Conservation (phyloP, 305 asterid species). For the Withania somnifera region DNA sequence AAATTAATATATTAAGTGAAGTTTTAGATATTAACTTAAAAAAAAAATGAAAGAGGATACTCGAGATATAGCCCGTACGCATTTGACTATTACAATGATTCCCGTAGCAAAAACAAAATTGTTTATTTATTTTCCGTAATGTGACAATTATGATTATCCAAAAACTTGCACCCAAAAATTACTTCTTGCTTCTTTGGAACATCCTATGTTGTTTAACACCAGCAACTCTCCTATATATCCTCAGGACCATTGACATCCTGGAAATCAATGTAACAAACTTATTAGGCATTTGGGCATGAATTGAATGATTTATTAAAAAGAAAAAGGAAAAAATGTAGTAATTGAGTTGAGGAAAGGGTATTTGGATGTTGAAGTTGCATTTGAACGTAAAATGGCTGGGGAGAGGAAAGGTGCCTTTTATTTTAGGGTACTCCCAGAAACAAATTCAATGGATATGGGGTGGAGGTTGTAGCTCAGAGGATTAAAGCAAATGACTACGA, state of each 20-base stretch:
- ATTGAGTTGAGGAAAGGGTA: not conserved
- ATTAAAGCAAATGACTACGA: not conserved
- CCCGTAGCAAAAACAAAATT: not conserved
- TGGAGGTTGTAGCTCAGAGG: not conserved
- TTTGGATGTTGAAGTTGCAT: not conserved
- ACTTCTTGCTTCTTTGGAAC: not conserved
- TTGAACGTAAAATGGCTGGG: not conserved
- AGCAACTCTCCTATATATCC: constrained; percentile 1
- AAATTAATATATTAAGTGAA: too few relatives aligned
- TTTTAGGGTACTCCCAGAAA: not conserved
- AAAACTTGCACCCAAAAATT: not conserved
- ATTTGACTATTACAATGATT: not conserved
- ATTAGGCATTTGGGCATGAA: not conserved
- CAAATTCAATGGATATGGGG: not conserved
- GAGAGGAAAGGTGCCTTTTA: not conserved
- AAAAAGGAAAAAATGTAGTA: not conserved
- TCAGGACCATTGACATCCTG: constrained; percentile 17
- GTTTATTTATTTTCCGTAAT: not conserved
- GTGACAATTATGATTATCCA: not conserved
- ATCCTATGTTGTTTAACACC: not conserved
- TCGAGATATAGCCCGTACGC: not conserved
- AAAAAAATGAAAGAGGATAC: not conserved
- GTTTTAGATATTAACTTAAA: too few relatives aligned
- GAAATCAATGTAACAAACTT: not conserved
- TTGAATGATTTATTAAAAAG: not conserved